Base-by-base conservation (phyloP, 805 yeast genomes). In the Wickerhamomyces tratensis region DNA sequence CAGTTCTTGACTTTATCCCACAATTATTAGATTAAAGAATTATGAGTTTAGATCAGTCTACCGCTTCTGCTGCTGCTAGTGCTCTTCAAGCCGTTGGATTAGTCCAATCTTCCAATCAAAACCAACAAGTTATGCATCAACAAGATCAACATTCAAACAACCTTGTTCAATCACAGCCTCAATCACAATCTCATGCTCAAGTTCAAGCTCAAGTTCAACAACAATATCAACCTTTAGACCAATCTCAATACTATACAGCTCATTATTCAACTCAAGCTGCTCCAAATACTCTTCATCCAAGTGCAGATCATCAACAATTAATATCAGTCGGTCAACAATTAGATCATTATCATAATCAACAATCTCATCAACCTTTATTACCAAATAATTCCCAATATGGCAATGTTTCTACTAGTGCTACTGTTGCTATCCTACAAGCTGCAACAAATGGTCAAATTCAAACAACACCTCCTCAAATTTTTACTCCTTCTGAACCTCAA, bases 31-130 rank as follows among this genome's bases (percentile, higher is more conserved):
- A 20, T 20, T 20, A 29, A 29, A 39, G 36, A 37, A 29, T n/a
- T 33, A 44, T 45, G 45, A 42, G 45, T 29, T 29, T 50, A 43
- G 56, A 56, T 33, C 51, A 43, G 25, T 46, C 39, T 35, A 39
- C 47, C 8, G 50, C 48, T 36, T 46, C 44, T 35, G 54, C 49
- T 39, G 56, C 56, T 20, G 54, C 53, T 25, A 48, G 39, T 31
- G 59, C 56, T 7, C 46, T 55, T 4, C 59, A 55, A 42, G 51
- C 48, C 7, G 54, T 46, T 6, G 50, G 51, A 37, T 43, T 49
- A 30, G 47, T 50, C 12, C 54, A 46, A 39, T 20, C 20, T 20
- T 20, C 20, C 20, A 20, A 4, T 20, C 20, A 20, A 20, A 4
- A 4, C 20, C 20, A 51, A 37, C 54, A 48, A 35, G 45, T 44